A percentile compares a stretch with the other conserved stretches of the same genome.
phyloP scores from a whole-genome alignment of 2,329 filamentous ascomycete genomes.

The Sporothrix humicola region DNA sequence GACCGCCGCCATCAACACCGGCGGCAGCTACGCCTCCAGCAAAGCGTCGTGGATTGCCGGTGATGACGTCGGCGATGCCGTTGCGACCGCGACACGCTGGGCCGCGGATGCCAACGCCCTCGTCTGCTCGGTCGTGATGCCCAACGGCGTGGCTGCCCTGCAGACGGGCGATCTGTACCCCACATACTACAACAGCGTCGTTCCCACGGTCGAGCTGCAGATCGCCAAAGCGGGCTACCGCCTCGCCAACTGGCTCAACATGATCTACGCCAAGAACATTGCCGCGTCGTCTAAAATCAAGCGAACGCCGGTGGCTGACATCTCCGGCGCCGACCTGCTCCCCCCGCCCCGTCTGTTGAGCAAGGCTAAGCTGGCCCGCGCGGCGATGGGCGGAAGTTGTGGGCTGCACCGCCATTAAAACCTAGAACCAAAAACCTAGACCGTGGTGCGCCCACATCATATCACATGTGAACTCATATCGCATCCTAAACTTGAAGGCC shows the following conservation, averaged over 20 bases:
- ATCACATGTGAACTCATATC: too few relatives aligned
- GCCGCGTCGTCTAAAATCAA: background rate
- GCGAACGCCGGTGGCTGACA: background rate
- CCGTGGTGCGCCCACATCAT: too few relatives aligned
- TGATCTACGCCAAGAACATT: conserved; percentile 20
- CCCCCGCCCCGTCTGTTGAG: conserved; percentile 27
- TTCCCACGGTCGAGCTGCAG: conserved; percentile 50
- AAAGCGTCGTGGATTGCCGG: conserved; percentile 48
- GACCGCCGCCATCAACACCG: conserved; percentile 46
- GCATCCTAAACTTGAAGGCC: too few relatives aligned
- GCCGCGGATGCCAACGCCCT: conserved; percentile 51
- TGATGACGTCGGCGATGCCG: conserved; percentile 44
- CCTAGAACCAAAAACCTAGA: too few relatives aligned
- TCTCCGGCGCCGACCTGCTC: conserved; percentile 31
- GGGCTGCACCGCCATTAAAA: conserved; percentile 19
- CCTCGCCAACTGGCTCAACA: conserved; percentile 32
- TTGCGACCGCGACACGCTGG: conserved; percentile 48
- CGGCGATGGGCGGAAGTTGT: conserved; percentile 28
- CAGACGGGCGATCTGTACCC: conserved; percentile 50
- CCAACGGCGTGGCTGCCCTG: conserved; percentile 47
- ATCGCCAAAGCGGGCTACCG: conserved; percentile 54
- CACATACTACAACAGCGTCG: conserved; percentile 49
- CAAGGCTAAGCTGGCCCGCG: conserved; percentile 30
- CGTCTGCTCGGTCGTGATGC: conserved; percentile 53
- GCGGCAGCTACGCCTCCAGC: conserved; percentile 46